Evolutionary conservation across 2,329 filamentous ascomycete genomes (phyloP).

Genomic region (Nothophaeocryptopus gaeumannii): DNA sequence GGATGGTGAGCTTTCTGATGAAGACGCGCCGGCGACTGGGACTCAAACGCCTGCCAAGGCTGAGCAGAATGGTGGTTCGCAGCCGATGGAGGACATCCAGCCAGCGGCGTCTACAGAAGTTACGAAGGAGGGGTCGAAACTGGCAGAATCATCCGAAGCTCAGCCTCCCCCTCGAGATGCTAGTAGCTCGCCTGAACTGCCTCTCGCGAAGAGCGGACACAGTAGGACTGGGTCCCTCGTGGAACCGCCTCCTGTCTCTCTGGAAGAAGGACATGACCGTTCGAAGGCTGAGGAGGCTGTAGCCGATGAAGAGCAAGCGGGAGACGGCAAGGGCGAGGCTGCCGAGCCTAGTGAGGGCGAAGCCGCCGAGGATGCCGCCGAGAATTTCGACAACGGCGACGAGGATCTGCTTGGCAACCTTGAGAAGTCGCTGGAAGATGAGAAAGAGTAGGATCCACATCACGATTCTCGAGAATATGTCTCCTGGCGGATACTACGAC

Average conservation of each 20-base stretch:
- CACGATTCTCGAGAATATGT: no score
- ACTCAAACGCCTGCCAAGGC: constrained; percentile 21
- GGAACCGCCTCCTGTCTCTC: constrained; percentile 15
- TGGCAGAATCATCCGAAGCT: constrained; percentile 7
- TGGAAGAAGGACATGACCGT: constrained; percentile 4
- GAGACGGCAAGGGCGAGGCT: constrained; percentile 5
- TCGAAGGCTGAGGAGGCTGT: constrained; percentile 3
- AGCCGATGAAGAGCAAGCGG: constrained; percentile 2
- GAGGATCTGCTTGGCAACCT: constrained; percentile 32
- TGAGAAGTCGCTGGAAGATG: constrained; percentile 21
- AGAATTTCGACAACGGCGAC: constrained; percentile 26
- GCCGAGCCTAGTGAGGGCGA: no score
- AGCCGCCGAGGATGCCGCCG: constrained; percentile 6
- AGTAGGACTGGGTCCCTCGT: constrained; percentile 38
- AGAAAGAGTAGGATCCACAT: no score
- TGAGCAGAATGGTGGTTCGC: constrained; percentile 5
- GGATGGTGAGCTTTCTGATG: constrained; percentile 35
- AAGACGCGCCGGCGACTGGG: constrained; percentile 27
- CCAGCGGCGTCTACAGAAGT: constrained; percentile 5
- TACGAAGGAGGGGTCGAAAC: constrained; percentile 7
- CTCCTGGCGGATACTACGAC: no score
- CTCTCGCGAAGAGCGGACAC: constrained; percentile 38
- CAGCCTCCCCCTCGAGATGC: constrained; percentile 25
- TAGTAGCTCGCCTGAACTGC: constrained; percentile 44
- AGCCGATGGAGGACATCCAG: constrained; percentile 21